Evolutionary conservation across 2,329 filamentous ascomycete genomes (phyloP), one percentile per base, ranked within the genome.

Genomic region (Penicillium sclerotigenum): DNA sequence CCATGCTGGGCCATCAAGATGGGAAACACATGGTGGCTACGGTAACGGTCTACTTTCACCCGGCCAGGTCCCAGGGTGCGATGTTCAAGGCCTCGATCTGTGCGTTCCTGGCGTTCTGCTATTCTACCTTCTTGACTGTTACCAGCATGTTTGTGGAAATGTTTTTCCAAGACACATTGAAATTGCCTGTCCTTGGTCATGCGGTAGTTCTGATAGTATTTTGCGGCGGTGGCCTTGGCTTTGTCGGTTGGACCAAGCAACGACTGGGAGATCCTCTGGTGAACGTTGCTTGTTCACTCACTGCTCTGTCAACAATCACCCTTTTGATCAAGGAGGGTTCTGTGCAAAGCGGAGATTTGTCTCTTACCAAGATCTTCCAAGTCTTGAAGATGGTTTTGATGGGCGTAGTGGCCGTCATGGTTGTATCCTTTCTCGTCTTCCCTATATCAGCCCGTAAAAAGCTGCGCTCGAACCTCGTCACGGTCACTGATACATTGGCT

Each of bases 11-110:
- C 11, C 81, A 87, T 60, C 88, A 91, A 68, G 92, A 96, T 74
- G 91, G 91, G 48, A 97, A 97, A 70, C 93, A 97, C 74, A 87
- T 96, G 68, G 91, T 96, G 49, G 91, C 91, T 31, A 97, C 93
- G 2, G 85, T 97, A 56, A 95, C 91, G 0, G 92, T 97, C 11
- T 97, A 96, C 69, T 97, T 97, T 68, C 91, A 97, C 71, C 91
- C 93, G 5, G 90, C 91, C 6, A 82, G 93, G 56, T 90, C 90
- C 18, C 84, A 87, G 26, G 93, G 93, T 0, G 94, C 89, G 62
- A 96, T 97, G 91, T 83, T 90, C 56, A 90, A 96, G 73, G 92
- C 91, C 3, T 83, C 88, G 11, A 75, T 92, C 33, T 85, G 94
- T 56, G 90, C 90, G 6, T 75, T 89, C 36, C 79, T 88, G 33